Base-by-base conservation (phyloP, 2,329 filamentous ascomycete genomes). In the Penicillium crustosum region DNA sequence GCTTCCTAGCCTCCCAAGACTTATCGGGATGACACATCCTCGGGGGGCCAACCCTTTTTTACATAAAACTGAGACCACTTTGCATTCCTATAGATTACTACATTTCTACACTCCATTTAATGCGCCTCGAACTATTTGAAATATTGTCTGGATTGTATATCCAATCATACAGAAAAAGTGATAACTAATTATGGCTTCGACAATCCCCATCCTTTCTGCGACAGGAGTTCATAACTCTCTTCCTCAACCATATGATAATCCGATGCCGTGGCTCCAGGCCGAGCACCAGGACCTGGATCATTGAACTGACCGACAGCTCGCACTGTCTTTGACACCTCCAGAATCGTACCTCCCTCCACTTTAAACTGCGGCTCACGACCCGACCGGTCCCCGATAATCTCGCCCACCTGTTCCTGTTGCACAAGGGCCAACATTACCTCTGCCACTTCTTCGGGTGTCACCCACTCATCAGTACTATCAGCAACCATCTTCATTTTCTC, bases 361-460 rank as follows among this genome's bases (percentile, higher is more conserved):
- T 58, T 63, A 50, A 72, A 75, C 42, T 69, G 67, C 7, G 56
- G 63, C 2, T 68, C 73, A 23, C 61, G 61, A n/a, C 69, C 69
- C 10, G 64, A 63, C 36, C 64, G 65, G 57, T 75, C 68, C 3
- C 72, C 72, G 49, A 72, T 74, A 23, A 67, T 70, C 57, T 72
- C 68, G 56, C 70, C 70, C 23, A 78, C 71, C 31, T 77, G 73
- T 5, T 78, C 72, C 45, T 83, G 80, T 60, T 83, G 80, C 38
- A 85, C 71, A 56, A 83, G 79, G 39, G 78, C 75, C 55, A 86
- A 60, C 84, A 87, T 86, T 2, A 81, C 82, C 42, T 80, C 76
- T 0, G 83, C 84, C 0, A 87, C 84, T 63, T 86, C 82, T 63
- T 86, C 83, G 0, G 84, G 77, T n/a, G 79, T 82, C 15, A 85